These are phyloP conservation scores for Talaromyces borbonicus DNA, from an alignment of 495 filamentous ascomycete genomes.

Conservation along the genomic window DNA sequence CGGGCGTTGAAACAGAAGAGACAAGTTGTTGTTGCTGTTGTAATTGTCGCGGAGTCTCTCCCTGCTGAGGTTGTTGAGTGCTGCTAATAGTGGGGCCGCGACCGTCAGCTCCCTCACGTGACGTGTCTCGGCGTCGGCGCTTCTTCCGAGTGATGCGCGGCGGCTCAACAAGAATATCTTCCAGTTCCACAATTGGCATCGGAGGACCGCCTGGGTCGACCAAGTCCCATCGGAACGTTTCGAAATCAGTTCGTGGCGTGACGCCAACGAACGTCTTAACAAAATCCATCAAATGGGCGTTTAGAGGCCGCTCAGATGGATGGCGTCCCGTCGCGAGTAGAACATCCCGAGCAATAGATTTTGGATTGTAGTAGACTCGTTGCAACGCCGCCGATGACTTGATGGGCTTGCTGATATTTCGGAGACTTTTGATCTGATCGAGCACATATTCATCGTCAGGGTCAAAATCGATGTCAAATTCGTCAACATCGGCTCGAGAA, in stretches of 20 bases:
- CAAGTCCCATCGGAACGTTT: conserved; percentile 59
- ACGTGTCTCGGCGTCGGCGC: conserved; percentile 1
- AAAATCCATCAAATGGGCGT: conserved; percentile 47
- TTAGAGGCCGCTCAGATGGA: conserved; percentile 45
- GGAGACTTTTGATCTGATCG: conserved; percentile 11
- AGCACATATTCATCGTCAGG: conserved; percentile 15
- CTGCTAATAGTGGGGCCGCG: background rate
- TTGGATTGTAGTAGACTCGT: conserved; percentile 43
- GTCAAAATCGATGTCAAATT: conserved; percentile 12
- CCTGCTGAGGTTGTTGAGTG: conserved; percentile 2
- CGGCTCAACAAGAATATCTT: conserved; percentile 9
- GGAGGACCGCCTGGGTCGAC: conserved; percentile 41
- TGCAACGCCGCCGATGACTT: conserved; percentile 34
- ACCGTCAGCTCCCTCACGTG: background rate
- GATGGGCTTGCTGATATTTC: conserved; percentile 32
- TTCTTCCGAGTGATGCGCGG: conserved; percentile 3
- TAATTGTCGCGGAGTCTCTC: conserved; percentile 1
- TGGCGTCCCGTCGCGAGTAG: conserved; percentile 51
- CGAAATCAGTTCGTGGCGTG: conserved; percentile 39
- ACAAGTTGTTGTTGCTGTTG: background rate
- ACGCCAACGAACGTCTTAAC: conserved; percentile 31
- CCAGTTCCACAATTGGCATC: conserved; percentile 10
- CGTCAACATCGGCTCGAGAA: background rate
- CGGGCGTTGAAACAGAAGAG: conserved; percentile 1
- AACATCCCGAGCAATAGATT: conserved; percentile 58